Evolutionary conservation across 176 grass and related monocot species (phyloP).

Genomic region (Avena atlantica): DNA sequence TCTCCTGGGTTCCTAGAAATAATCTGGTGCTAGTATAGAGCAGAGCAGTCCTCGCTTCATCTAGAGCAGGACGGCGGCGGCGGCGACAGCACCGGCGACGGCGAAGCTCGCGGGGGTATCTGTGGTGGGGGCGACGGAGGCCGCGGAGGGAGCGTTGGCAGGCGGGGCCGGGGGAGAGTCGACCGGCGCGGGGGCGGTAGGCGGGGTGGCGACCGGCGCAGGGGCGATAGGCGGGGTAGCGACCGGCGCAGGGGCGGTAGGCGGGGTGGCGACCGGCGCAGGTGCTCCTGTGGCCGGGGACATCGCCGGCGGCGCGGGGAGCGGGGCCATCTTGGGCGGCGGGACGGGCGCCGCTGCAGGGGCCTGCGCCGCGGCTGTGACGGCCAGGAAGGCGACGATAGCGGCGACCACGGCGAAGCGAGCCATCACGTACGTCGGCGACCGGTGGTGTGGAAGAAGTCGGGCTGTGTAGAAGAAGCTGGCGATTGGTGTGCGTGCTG

Average conservation of each 20-base stretch:
- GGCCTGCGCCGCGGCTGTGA: slow-evolving; percentile 27
- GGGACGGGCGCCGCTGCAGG: slow-evolving; percentile 31
- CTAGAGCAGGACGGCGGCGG: slow-evolving; percentile 55
- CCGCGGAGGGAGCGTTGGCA: neutral
- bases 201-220: too few relatives aligned
- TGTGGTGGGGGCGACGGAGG: neutral
- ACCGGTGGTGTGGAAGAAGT: neutral
- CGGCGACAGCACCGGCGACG: slow-evolving; percentile 48
- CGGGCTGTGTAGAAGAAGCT: neutral
- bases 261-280: neutral
- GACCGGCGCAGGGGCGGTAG: neutral
- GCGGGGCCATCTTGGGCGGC: slow-evolving; percentile 30
- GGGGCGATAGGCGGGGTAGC: too few relatives aligned
- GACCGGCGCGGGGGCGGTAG: neutral
- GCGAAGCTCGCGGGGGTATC: slow-evolving; percentile 22
- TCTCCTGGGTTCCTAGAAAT: too few relatives aligned
- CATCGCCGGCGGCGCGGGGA: slow-evolving; percentile 44
- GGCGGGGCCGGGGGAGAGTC: slow-evolving; percentile 43
- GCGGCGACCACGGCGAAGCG: slow-evolving; percentile 42
- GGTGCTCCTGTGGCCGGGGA: slow-evolving; percentile 30
- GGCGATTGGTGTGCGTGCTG: too few relatives aligned
- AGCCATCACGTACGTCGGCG: slow-evolving; percentile 25
- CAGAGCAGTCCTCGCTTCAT: neutral
- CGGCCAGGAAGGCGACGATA: slow-evolving; percentile 19
- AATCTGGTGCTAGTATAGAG: neutral